Evolutionary conservation across 139 green algal genomes (phyloP).

Genomic region (Tetratostichococcus sp.): DNA sequence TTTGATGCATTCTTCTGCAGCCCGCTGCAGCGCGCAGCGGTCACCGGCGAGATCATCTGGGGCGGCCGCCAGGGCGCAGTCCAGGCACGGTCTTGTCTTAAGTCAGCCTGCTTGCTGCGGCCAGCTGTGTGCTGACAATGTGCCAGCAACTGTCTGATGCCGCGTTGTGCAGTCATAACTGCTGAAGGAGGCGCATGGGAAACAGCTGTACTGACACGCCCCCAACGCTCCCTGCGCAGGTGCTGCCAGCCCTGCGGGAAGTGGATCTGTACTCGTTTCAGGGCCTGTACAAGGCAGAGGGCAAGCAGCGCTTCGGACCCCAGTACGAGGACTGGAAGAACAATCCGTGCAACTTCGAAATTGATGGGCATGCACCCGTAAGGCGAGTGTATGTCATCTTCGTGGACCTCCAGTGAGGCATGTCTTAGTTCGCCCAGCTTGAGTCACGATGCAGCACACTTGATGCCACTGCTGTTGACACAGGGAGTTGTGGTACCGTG

Average conservation of each 20-base stretch:
- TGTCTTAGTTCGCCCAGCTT: too few species aligned
- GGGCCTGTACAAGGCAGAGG: slow-evolving; percentile 85
- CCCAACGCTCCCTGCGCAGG: too few species aligned
- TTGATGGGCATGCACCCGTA: slow-evolving; percentile 80
- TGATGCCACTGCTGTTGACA: not conserved
- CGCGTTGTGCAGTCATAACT: too few species aligned
- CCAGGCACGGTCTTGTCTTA: too few species aligned
- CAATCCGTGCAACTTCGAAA: slow-evolving; percentile 68
- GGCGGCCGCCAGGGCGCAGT: slow-evolving; percentile 10
- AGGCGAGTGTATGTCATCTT: slow-evolving; percentile 20
- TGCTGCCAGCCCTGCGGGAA: slow-evolving; percentile 73
- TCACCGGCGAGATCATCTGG: slow-evolving; percentile 85
- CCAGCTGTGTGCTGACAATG: too few species aligned
- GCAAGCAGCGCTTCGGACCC: slow-evolving; percentile 58
- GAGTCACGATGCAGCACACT: too few species aligned
- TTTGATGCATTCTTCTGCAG: slow-evolving; percentile 70
- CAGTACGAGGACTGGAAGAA: slow-evolving; percentile 79
- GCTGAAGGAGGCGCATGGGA: too few species aligned
- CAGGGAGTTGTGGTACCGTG: slow-evolving; percentile 81
- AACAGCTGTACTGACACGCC: too few species aligned
- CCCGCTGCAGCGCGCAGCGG: slow-evolving; percentile 67
- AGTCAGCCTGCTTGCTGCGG: too few species aligned
- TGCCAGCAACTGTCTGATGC: too few species aligned
- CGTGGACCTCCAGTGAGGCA: too few species aligned
- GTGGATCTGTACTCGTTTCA: slow-evolving; percentile 96